phyloP scores from a whole-genome alignment of 2,329 filamentous ascomycete species.

The Calonectria fujianensis region DNA sequence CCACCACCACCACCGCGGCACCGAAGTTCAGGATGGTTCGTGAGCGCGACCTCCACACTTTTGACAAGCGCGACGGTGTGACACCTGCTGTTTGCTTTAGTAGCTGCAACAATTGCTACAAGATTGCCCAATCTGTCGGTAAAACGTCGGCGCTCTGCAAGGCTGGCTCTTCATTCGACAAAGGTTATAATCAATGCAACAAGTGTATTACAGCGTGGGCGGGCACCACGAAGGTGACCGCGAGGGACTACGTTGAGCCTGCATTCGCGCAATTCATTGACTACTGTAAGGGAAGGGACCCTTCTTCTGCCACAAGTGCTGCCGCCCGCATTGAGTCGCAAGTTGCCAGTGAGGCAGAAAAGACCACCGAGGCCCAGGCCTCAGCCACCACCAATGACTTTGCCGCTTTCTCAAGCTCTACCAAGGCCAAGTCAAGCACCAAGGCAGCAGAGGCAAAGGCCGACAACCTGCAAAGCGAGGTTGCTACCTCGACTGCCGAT shows the following conservation, averaged over 20 bases:
- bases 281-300: slow-evolving; percentile 64
- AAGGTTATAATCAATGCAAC: slow-evolving; percentile 61
- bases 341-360: slow-evolving; percentile 50
- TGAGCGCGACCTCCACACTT: slow-evolving; percentile 48
- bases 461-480: not conserved
- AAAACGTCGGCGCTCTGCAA: slow-evolving; percentile 65
- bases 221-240: slow-evolving; percentile 52
- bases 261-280: slow-evolving; percentile 66
- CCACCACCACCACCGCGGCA: slow-evolving; percentile 46
- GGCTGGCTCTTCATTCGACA: slow-evolving; percentile 63
- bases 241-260: slow-evolving; percentile 59
- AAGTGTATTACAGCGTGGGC: slow-evolving; percentile 62
- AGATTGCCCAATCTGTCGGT: slow-evolving; percentile 63
- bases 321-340: slow-evolving; percentile 49
- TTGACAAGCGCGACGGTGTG: slow-evolving; percentile 64
- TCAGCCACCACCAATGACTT: slow-evolving; percentile 37
- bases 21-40: slow-evolving; percentile 38
- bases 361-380: slow-evolving; percentile 52
- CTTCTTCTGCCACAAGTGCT: slow-evolving; percentile 44
- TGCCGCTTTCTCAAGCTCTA: slow-evolving; percentile 18
- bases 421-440: slow-evolving; percentile 7
- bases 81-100: slow-evolving; percentile 71
- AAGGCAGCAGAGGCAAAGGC: not conserved
- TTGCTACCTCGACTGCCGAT: not conserved
- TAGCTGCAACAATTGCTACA: slow-evolving; percentile 69